A percentile compares a stretch with the other conserved stretches of the same genome.
These are phyloP conservation scores for Boletus rubroflammeus DNA, from an alignment of 768 basidiomycete genomes.

Conservation along the genomic window DNA sequence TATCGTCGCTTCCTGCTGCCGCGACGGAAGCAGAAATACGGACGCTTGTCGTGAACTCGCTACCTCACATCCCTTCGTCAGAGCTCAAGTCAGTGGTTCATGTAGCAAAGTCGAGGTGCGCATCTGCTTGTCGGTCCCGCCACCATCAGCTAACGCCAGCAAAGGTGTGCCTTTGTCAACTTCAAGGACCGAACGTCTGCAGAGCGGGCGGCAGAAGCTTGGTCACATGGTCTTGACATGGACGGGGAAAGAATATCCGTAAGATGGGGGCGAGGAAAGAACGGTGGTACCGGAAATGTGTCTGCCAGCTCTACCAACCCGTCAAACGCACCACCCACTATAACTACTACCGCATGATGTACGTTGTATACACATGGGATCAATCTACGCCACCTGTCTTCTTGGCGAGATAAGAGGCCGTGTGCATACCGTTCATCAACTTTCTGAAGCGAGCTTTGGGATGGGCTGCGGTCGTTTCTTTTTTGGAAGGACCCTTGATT, in stretches of 20 bases:
- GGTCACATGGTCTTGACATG: conserved; percentile 88
- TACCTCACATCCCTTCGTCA: conserved; percentile 59
- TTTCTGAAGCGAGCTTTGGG: too few relatives aligned
- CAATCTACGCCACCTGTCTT: background rate
- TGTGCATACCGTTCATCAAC: too few relatives aligned
- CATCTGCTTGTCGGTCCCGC: background rate
- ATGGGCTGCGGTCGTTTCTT: too few relatives aligned
- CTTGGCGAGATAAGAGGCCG: background rate
- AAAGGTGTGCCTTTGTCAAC: conserved; percentile 92
- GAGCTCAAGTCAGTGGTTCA: conserved; percentile 83
- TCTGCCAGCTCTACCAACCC: conserved; percentile 9
- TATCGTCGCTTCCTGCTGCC: conserved; percentile 67
- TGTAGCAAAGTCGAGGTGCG: conserved; percentile 73
- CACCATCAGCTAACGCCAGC: background rate
- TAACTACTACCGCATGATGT: conserved; percentile 14
- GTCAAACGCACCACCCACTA: conserved; percentile 4
- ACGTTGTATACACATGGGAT: background rate
- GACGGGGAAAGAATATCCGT: conserved; percentile 70
- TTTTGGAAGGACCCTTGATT: too few relatives aligned
- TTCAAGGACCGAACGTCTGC: conserved; percentile 82
- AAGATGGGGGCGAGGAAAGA: conserved; percentile 85
- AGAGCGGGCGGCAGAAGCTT: conserved; percentile 83
- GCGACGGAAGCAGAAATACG: conserved; percentile 75
- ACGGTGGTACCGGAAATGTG: conserved; percentile 34
- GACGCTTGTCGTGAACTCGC: conserved; percentile 62